Conservation (phyloP, 179 eudicot genomes). For the Monotropa hypopitys region DNA sequence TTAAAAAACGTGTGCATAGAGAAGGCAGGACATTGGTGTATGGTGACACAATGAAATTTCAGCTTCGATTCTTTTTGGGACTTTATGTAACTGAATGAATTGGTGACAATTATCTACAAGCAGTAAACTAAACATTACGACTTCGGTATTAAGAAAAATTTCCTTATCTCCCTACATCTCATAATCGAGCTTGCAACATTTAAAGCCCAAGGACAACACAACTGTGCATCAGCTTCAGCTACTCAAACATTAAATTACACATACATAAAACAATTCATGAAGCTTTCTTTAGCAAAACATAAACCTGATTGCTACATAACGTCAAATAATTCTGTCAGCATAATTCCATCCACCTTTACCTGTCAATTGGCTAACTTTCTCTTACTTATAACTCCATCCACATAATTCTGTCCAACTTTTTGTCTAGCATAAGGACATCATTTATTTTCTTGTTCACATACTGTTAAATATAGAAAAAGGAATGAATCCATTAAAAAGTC, state of each 20-base stretch:
- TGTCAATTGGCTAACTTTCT: not conserved
- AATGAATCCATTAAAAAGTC: not conserved
- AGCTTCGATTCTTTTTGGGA: not conserved
- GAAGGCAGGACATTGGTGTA: not conserved
- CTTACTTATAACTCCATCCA: not conserved
- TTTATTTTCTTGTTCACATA: not conserved
- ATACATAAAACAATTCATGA: no score
- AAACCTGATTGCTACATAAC: not conserved
- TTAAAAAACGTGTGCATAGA: constrained; percentile 2
- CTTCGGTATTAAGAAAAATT: no score
- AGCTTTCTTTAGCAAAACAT: not conserved
- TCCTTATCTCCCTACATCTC: no score
- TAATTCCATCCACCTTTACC: not conserved
- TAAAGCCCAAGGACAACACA: no score
- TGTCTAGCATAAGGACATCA: not conserved
- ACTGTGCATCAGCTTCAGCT: no score
- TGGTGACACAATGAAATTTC: not conserved
- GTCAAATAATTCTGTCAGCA: no score
- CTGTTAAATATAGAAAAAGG: not conserved
- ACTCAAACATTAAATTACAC: no score
- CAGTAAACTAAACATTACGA: not conserved
- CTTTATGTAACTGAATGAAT: not conserved
- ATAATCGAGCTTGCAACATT: no score
- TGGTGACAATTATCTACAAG: not conserved
- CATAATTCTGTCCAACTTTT: not conserved